Conservation (phyloP, 441 rosid genomes). For the Erodium texanum region DNA sequence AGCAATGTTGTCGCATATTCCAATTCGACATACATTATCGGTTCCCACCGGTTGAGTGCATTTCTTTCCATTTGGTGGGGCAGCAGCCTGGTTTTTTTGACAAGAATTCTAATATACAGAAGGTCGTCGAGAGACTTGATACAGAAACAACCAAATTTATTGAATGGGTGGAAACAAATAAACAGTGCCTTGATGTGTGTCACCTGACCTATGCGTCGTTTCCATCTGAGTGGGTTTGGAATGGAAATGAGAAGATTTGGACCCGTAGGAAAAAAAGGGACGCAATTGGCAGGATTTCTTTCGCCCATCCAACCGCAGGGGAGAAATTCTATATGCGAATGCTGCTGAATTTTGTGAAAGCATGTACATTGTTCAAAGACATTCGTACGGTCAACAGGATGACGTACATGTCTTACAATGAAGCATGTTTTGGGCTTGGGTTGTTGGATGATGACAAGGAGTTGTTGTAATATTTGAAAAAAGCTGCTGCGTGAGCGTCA, state of each 20-base stretch:
- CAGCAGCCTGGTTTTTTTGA: neutral
- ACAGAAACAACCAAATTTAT: no score
- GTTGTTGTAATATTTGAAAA: neutral
- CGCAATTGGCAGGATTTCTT: neutral
- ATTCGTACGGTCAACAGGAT: slow-evolving; percentile 1
- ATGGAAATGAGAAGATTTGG: neutral
- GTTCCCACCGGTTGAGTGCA: neutral
- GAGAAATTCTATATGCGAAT: neutral
- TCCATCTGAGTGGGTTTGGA: neutral
- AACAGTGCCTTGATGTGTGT: no score
- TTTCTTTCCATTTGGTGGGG: neutral
- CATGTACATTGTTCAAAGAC: neutral
- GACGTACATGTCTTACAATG: neutral
- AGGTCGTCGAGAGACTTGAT: no score
- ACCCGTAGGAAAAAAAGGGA: neutral
- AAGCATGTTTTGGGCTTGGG: slow-evolving; percentile 1
- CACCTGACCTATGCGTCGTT: no score
- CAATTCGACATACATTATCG: slow-evolving; percentile 11
- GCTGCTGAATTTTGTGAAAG: neutral
- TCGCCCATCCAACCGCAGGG: neutral
- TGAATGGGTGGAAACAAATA: no score
- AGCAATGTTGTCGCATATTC: slow-evolving; percentile 17
- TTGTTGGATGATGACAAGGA: slow-evolving; percentile 13
- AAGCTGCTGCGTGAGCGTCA: neutral
- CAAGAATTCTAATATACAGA: no score